Evolutionary conservation across 176 grass and related monocot genomes (phyloP), one percentile per base, ranked within the genome.

Genomic region (Ananas comosus): DNA sequence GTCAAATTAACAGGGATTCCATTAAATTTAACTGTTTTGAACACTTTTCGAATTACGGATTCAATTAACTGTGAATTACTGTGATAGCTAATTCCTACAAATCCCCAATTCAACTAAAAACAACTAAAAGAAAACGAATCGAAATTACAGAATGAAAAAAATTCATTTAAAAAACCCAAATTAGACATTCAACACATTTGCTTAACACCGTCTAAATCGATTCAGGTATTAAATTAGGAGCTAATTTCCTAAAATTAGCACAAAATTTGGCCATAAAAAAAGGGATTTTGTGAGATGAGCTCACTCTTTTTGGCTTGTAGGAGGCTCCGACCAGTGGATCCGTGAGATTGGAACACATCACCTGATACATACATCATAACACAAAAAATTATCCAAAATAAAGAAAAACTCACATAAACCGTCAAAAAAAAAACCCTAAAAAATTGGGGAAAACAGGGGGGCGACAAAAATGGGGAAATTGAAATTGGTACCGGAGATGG

Each of bases 221-320:
- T 12, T 12, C 52, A 13, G n/a, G 2, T 13, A 53, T 10, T 13
- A 53, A 56, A 56, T 13, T 5, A 56, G 10, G 52, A 12, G 11
- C 52, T 12, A 56, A 56, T n/a, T 42, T 42, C 4, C 33, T 42
- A 42, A 56, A n/a, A 56, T 13, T n/a, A 56, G 16, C 12, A 56
- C 13, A 56, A 53, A 56, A n/a, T 12, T 13, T 56, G 13, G 16
- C 12, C 13, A 56, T 56, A 13, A 56, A 56, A 56, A 56, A n/a
- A 0, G 52, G 16, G 11, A 14, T 68, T 81, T 56, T 56, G 1
- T 12, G 52, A 56, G 52, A 56, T 56, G 52, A 6, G 52, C 52
- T 56, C 52, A 81, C 85, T 70, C 72, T 73, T 80, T 74, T 79
- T 83, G 51, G 79, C 12, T 74, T 92, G 89, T 64, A 88, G 82